Base-by-base conservation (phyloP, 1,284 basidiomycete species). In the Somion occarium region DNA sequence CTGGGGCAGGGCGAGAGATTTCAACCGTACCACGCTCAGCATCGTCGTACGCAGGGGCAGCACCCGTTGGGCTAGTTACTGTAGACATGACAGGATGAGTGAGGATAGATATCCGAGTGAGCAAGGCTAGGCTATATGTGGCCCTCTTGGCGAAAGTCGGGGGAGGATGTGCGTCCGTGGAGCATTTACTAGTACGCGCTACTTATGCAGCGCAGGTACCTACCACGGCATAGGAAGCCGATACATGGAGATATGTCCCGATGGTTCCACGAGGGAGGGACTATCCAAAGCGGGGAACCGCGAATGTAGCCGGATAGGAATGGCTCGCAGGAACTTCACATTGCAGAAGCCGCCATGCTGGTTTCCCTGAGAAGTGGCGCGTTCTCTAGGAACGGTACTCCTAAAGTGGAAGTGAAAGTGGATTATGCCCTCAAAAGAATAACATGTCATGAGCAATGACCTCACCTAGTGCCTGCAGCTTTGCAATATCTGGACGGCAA, bases 1-100 rank as follows among this genome's bases (percentile, higher is more conserved):
- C 54, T 45, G 58, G 46, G 37, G 62, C 59, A 46, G 63, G 58
- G 30, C 68, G 64, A 42, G 64, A 61, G 52, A 70, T 61, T 47
- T 79, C 78, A 41, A 76, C 61, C 48, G 71, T 73, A 49, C 82
- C 83, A 61, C 76, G 79, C 69, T 85, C 83, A 48, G 79, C 73
- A 55, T 83, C 80, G 64, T 71, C 71, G 58, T 75, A 69, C 52
- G 66, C 64, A 54, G 69, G 61, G 53, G 67, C 62, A 59, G 66
- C 59, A 55, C 66, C 62, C 66, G 54, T 54, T 26, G 58, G 57
- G 39, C 42, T 55, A 51, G 55, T 46, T 49, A 59, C 56, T 52
- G 61, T 57, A 54, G 60, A 60, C 61, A 62, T 64, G 51, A 50
- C 52, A 42, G 30, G 51, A 48, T 46, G 38, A 44, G 12, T 45